Percentiles rank a stretch among this genome's conserved stretches.
Conservation (phyloP, 441 rosid species). For the Melastoma candidum region DNA sequence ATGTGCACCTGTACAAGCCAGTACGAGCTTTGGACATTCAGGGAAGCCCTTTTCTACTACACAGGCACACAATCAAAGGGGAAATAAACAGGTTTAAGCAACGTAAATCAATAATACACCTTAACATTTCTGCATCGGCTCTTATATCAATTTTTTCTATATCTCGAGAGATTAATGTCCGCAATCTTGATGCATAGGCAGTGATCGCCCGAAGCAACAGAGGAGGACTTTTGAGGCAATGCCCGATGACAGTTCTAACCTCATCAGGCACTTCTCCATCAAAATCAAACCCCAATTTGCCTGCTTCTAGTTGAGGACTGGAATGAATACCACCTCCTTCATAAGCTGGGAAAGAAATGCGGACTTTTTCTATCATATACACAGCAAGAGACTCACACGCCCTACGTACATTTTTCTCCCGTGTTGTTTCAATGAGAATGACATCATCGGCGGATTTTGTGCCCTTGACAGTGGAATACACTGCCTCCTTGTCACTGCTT, state of each 20-base stretch:
- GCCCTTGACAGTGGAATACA: constrained; percentile 85
- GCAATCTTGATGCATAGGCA: constrained; percentile 52
- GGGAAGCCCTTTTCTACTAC: too few species aligned
- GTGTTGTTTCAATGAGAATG: constrained; percentile 75
- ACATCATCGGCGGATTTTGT: constrained; percentile 67
- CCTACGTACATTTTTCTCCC: constrained; percentile 70
- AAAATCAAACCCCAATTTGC: constrained; percentile 71
- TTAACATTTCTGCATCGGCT: constrained; percentile 71
- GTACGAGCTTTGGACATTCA: too few species aligned
- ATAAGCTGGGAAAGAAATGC: constrained; percentile 72
- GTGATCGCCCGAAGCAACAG: constrained; percentile 71
- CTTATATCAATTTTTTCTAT: constrained; percentile 81
- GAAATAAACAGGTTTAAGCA: not conserved
- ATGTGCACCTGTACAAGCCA: too few species aligned
- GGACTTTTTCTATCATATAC: constrained; percentile 56
- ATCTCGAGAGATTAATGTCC: constrained; percentile 61
- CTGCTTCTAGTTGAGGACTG: constrained; percentile 65
- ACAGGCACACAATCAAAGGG: not conserved
- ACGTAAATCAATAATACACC: not conserved
- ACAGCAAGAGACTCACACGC: constrained; percentile 79
- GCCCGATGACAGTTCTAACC: constrained; percentile 43
- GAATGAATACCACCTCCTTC: constrained; percentile 86
- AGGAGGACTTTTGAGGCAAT: constrained; percentile 71
- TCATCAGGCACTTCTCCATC: constrained; percentile 77
- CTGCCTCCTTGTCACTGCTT: constrained; percentile 60